A percentile compares a stretch with the other conserved stretches of the same genome.
phyloP scores from a whole-genome alignment of 2,329 filamentous ascomycete species.

The Trichophaea hybrida region DNA sequence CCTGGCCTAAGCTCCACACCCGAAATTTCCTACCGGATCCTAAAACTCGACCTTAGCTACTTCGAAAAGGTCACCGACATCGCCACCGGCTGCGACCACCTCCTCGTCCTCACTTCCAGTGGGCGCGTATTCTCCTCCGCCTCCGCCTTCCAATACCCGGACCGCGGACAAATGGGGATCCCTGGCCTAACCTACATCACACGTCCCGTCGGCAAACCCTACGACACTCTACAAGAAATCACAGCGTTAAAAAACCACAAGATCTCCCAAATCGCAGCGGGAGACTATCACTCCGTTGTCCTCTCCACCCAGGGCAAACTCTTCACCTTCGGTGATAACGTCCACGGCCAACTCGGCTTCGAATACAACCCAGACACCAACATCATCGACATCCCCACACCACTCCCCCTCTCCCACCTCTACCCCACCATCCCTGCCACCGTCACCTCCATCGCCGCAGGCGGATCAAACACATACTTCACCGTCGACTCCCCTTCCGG shows the following conservation, averaged over 20 bases:
- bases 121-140: constrained; percentile 85
- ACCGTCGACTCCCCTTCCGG: constrained; percentile 46
- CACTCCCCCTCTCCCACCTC: constrained; percentile 55
- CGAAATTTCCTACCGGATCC: constrained; percentile 53
- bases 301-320: constrained; percentile 61
- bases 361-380: constrained; percentile 49
- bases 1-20: constrained; percentile 37
- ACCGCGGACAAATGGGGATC: constrained; percentile 73
- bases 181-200: constrained; percentile 68
- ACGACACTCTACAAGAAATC: constrained; percentile 72
- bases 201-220: constrained; percentile 54
- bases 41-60: constrained; percentile 55
- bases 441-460: constrained; percentile 68
- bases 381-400: constrained; percentile 53
- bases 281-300: constrained; percentile 73
- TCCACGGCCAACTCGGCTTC: constrained; percentile 79
- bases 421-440: constrained; percentile 52
- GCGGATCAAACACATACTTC: constrained; percentile 77
- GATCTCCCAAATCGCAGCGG: constrained; percentile 61
- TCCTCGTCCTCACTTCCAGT: constrained; percentile 65
- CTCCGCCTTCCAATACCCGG: constrained; percentile 62
- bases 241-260: constrained; percentile 50
- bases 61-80: constrained; percentile 48
- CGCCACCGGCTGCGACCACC: constrained; percentile 69
- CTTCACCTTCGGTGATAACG: constrained; percentile 85